phyloP scores from a whole-genome alignment of 2,329 filamentous ascomycete genomes.

The Apiospora pterosperma region DNA sequence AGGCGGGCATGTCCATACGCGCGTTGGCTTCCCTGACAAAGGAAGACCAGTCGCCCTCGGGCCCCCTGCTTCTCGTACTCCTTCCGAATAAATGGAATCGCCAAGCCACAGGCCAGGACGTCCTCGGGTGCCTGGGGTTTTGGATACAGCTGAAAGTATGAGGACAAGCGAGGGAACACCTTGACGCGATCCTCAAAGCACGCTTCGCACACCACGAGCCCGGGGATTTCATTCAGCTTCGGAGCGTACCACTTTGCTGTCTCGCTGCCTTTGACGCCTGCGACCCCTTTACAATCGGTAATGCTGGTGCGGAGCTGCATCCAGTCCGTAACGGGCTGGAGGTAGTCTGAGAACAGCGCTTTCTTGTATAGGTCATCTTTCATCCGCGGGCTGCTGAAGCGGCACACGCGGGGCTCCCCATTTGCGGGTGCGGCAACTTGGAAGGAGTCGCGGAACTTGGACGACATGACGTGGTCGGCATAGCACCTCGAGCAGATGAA shows the following conservation, averaged over 20 bases:
- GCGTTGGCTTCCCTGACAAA: slow-evolving; percentile 29
- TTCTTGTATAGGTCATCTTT: slow-evolving; percentile 31
- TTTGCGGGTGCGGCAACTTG: slow-evolving; percentile 16
- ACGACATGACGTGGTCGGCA: slow-evolving; percentile 31
- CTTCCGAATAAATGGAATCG: slow-evolving; percentile 25
- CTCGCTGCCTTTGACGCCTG: slow-evolving; percentile 13
- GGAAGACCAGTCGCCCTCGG: slow-evolving; percentile 24
- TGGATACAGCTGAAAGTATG: neutral
- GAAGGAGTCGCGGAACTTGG: slow-evolving; percentile 27
- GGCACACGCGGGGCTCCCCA: slow-evolving; percentile 20
- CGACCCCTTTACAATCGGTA: slow-evolving; percentile 15
- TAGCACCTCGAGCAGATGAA: slow-evolving; percentile 40
- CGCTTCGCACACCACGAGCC: slow-evolving; percentile 17
- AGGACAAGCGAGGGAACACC: slow-evolving; percentile 7
- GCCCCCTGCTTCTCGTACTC: slow-evolving; percentile 23
- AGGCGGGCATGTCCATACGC: slow-evolving; percentile 22
- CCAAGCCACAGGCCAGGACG: slow-evolving; percentile 29
- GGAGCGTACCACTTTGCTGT: slow-evolving; percentile 16
- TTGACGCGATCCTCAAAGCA: slow-evolving; percentile 19
- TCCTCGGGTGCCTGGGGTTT: neutral
- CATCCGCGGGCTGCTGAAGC: slow-evolving; percentile 30
- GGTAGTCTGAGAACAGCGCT: slow-evolving; percentile 22
- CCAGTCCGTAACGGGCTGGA: slow-evolving; percentile 24
- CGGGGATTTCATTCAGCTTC: slow-evolving; percentile 9
- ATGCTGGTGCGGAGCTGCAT: slow-evolving; percentile 20